These are phyloP conservation scores for Populus pruinosa DNA, from an alignment of 345 rosid genomes.

Conservation along the genomic window DNA sequence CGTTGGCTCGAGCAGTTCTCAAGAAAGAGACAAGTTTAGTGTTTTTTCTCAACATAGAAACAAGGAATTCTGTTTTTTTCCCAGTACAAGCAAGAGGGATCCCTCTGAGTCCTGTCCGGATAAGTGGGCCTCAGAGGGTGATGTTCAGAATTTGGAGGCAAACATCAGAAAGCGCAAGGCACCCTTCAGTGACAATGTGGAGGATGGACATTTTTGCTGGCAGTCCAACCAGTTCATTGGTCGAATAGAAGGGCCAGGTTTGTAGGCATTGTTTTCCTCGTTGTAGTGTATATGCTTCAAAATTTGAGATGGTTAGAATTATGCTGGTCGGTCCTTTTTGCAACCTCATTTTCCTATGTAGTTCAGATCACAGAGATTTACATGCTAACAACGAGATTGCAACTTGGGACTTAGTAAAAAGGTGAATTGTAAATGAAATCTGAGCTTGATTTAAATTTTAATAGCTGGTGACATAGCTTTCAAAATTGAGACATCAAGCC, in stretches of 20 bases:
- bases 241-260: slow-evolving; percentile 41
- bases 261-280: slow-evolving; percentile 37
- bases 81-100: slow-evolving; percentile 40
- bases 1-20: slow-evolving; percentile 34
- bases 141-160: slow-evolving; percentile 35
- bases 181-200: slow-evolving; percentile 37
- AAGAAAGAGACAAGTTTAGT: slow-evolving; percentile 25
- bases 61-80: slow-evolving; percentile 60
- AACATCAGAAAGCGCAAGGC: slow-evolving; percentile 48
- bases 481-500: neutral
- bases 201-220: slow-evolving; percentile 40
- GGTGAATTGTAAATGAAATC: slow-evolving; percentile 19
- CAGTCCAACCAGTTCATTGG: slow-evolving; percentile 33
- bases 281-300: slow-evolving; percentile 28
- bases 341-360: slow-evolving; percentile 19
- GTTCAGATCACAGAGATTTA: slow-evolving; percentile 21
- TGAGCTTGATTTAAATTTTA: slow-evolving; percentile 3
- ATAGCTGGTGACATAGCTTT: slow-evolving; percentile 5
- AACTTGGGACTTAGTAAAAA: slow-evolving; percentile 12
- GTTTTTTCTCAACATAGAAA: slow-evolving; percentile 27
- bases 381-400: slow-evolving; percentile 21
- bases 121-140: slow-evolving; percentile 33
- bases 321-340: slow-evolving; percentile 23
- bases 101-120: slow-evolving; percentile 29
- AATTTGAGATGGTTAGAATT: slow-evolving; percentile 25